Conservation (phyloP, 2,329 filamentous ascomycete genomes). For the Ramichloridium luteum region DNA sequence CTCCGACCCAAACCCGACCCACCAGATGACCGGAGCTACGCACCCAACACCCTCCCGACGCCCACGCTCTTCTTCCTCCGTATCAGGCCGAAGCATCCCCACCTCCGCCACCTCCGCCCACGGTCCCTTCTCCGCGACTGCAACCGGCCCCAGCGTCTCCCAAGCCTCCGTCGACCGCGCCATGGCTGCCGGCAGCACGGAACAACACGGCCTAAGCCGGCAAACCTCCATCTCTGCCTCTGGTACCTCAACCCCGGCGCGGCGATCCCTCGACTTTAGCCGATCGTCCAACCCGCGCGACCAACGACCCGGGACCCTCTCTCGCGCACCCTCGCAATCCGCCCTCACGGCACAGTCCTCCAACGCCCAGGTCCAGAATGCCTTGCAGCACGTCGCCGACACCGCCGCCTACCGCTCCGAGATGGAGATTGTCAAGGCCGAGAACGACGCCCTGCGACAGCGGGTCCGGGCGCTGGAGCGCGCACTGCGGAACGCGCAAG, state of each 20-base stretch:
- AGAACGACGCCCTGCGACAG: constrained; percentile 37
- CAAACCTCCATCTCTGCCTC: constrained; percentile 24
- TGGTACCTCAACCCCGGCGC: constrained; percentile 24
- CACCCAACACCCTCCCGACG: constrained; percentile 43
- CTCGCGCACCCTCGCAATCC: constrained; percentile 19
- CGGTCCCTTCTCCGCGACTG: neutral
- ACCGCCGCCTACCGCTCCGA: constrained; percentile 33
- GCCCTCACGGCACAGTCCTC: constrained; percentile 12
- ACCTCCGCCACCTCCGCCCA: constrained; percentile 14
- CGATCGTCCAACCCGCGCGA: constrained; percentile 11
- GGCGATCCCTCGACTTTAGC: constrained; percentile 20
- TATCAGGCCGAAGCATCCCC: constrained; percentile 18
- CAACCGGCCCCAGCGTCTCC: constrained; percentile 14
- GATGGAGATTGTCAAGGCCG: constrained; percentile 37
- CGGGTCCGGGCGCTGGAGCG: constrained; percentile 37
- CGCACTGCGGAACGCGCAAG: constrained; percentile 26
- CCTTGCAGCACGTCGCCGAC: constrained; percentile 26
- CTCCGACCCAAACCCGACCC: constrained; percentile 36
- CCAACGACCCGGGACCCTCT: constrained; percentile 24
- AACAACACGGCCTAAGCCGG: constrained; percentile 16
- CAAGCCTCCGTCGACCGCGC: constrained; percentile 27
- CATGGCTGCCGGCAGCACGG: constrained; percentile 18
- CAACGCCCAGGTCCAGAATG: constrained; percentile 9
- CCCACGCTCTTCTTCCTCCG: constrained; percentile 29
- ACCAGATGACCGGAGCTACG: constrained; percentile 35